Conservation (phyloP, 106 monocot genomes). For the Dactylorhiza incarnata region DNA sequence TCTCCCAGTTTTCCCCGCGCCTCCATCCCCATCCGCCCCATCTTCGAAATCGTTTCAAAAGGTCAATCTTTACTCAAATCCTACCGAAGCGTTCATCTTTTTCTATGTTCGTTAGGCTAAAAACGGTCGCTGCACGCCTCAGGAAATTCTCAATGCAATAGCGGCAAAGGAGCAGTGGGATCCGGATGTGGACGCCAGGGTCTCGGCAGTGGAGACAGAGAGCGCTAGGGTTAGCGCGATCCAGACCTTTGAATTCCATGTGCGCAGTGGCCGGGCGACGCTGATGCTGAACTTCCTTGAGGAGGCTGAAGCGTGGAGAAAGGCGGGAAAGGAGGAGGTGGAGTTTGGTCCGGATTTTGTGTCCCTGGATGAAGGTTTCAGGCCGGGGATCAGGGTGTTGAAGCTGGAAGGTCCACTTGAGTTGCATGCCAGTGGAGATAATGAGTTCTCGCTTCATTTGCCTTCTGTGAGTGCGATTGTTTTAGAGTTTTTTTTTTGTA, state of each 20-base stretch:
- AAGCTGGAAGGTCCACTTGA: constrained; percentile 65
- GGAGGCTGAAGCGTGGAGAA: constrained; percentile 32
- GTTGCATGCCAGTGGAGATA: constrained; percentile 23
- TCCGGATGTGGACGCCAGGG: constrained; percentile 25
- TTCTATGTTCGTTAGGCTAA: background rate
- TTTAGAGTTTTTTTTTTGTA: too few species aligned
- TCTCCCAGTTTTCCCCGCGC: background rate
- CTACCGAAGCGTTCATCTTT: background rate
- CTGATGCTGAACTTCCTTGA: constrained; percentile 32
- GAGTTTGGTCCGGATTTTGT: constrained; percentile 31
- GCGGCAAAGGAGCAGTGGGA: constrained; percentile 61
- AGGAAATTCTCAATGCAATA: constrained; percentile 34
- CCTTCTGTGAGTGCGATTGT: constrained; percentile 55
- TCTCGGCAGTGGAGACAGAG: constrained; percentile 28
- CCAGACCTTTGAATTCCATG: constrained; percentile 52
- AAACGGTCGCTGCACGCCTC: background rate
- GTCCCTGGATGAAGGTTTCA: constrained; percentile 5
- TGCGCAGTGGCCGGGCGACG: constrained; percentile 21
- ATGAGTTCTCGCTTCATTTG: constrained; percentile 38
- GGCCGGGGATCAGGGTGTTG: constrained; percentile 22
- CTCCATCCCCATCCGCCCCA: background rate
- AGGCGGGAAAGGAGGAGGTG: constrained; percentile 14
- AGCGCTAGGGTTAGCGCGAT: constrained; percentile 20
- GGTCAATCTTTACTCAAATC: background rate
- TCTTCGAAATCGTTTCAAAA: background rate